These are phyloP conservation scores for Coniella vitis DNA, from an alignment of 2,329 filamentous ascomycete genomes.

Conservation along the genomic window DNA sequence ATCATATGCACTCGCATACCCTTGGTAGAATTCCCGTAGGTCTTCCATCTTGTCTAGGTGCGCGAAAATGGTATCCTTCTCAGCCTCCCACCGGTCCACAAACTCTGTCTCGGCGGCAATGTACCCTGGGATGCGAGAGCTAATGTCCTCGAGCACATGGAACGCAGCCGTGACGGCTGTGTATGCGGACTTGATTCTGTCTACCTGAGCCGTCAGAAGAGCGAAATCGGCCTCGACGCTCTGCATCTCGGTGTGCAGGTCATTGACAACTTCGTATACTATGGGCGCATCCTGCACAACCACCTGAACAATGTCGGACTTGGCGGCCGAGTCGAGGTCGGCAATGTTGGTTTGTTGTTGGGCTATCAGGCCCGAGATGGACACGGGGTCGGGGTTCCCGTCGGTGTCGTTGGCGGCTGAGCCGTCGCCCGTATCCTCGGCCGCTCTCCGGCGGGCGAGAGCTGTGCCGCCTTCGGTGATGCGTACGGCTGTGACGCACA, in stretches of 20 bases:
- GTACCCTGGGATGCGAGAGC: constrained; percentile 57
- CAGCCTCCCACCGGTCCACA: constrained; percentile 62
- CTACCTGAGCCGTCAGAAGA: constrained; percentile 56
- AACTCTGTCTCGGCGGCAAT: constrained; percentile 60
- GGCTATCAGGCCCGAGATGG: constrained; percentile 60
- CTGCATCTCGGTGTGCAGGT: constrained; percentile 67
- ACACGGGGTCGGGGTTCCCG: constrained; percentile 32
- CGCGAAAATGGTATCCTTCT: constrained; percentile 60
- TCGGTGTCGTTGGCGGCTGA: too few relatives aligned
- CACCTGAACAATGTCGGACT: constrained; percentile 75
- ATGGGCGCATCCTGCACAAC: constrained; percentile 64
- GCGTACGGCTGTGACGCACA: constrained; percentile 84
- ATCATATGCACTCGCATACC: constrained; percentile 79
- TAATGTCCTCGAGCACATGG: constrained; percentile 59
- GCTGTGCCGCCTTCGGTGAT: constrained; percentile 44
- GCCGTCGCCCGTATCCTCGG: constrained; percentile 48
- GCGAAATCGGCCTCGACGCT: constrained; percentile 70
- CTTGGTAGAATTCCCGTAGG: constrained; percentile 77
- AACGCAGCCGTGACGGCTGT: constrained; percentile 56
- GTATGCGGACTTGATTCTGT: constrained; percentile 48
- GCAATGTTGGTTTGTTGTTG: constrained; percentile 45
- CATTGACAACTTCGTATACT: constrained; percentile 59
- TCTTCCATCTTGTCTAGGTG: constrained; percentile 71
- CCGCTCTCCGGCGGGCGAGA: constrained; percentile 51
- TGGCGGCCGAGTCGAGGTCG: constrained; percentile 66